Base-by-base conservation (phyloP, 305 asterid species). In the Solanum hybrid region DNA sequence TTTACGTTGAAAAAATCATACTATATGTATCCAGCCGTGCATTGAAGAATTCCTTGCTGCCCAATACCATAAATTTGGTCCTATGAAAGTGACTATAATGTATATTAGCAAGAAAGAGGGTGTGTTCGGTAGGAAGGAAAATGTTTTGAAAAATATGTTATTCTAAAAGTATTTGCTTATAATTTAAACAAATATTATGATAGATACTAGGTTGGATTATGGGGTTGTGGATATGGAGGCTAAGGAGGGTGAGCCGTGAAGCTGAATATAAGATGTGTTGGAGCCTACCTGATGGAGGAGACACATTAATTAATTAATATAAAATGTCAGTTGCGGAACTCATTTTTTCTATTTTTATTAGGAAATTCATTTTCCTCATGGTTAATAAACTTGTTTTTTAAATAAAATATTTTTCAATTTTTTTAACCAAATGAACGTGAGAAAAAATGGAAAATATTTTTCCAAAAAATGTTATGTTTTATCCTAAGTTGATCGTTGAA, bases 211-310 rank as follows among this genome's bases (percentile, higher is more conserved):
- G 77, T 26, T 3, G 1, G 9, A 71, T 28, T 26, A 71, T 12
- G 77, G 9, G 34, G 8, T 26, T 71, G 33, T 69, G 33, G 33
- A 11, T 71, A 5, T 5, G 18, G 4, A 26, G 34, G 20, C 10
- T 11, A 71, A 5, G 18, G 20, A 1, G 6, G 4, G 18, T 26
- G 31, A n/a, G 18, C 9, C 2, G 9, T 5, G 2, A 71, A 6
- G 33, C 1, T 71, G 20, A 71, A 71, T 2, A 26, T 12, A 6
- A 71, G 20, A 71, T 71, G 34, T 26, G 9, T 69, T 69, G 75
- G 31, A 67, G 18, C 12, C 0, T 8, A 0, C 12, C 0, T 0
- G 2, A 69, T 26, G 8, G 33, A 69, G 5, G 0, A 12, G 4
- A 26, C 9, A 71, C 18, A 26, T 64, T 22, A 64, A 64, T 22